Base-by-base conservation (phyloP, 73 alveolate genomes). In the Blepharisma stoltei region DNA sequence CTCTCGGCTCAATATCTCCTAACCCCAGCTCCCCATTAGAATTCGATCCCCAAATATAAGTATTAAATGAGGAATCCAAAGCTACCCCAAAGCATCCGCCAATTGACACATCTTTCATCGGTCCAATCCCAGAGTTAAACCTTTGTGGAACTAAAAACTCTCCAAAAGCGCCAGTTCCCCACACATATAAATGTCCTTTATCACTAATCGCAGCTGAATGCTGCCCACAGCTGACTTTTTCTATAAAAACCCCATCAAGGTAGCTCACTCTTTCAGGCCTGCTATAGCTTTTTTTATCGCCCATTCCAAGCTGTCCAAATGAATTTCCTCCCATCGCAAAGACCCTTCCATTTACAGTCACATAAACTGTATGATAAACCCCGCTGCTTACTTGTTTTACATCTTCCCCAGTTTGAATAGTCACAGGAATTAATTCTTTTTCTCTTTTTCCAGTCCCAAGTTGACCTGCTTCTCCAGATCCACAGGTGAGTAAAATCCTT, bases 231-330 rank as follows among this genome's bases (percentile, higher is more conserved):
- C 86, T 54, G 20, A 88, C 79, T 54, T 81, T 65, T 6, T 41
- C 52, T 66, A 90, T 83, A 11, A 79, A 70, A 32, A 84, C 70
- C 65, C 77, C 85, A 14, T 84, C 81, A 18, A 90, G 52, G 49
- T 87, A 88, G 11, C 46, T 55, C 7, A 89, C 70, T 44, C 53
- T 6, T 38, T 6, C 27, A 20, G 90, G 89, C 6, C 55, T 38
- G 37, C 83, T 44, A 27, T 87, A 67, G 41, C 81, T 54, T 11
- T 78, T 60, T 18, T 88, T 71, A 38, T 71, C 76, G n/a, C 94
- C 94, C 2, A 83, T 75, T 9, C 97, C 97, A 32, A 90, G 81
- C 78, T 90, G 83, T 7, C 93, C 94, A 27, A 53, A 69, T 5
- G 78, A 55, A 54, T 90, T 90, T 5, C 87, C 80, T 18, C 97